phyloP scores from a whole-genome alignment of 352 stramenopile genomes.

The Pseudoperonospora humuli region DNA sequence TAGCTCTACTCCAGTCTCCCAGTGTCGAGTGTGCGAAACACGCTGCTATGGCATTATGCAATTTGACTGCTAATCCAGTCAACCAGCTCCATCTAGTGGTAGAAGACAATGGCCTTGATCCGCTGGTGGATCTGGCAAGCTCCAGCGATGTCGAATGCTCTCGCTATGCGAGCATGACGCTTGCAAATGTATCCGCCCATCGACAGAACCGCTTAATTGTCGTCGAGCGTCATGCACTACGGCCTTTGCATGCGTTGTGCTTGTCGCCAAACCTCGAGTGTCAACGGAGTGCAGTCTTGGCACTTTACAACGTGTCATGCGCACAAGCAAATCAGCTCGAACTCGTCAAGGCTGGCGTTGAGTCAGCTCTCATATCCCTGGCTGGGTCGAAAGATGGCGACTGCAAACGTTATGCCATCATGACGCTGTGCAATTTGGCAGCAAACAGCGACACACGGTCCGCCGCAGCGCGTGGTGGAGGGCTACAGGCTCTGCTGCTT shows the following conservation, averaged over 20 bases:
- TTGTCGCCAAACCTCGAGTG: slow-evolving; percentile 82
- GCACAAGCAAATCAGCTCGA: slow-evolving; percentile 85
- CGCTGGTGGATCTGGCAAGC: slow-evolving; percentile 74
- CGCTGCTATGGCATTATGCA: slow-evolving; percentile 92
- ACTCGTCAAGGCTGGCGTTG: slow-evolving; percentile 86
- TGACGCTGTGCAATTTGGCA: slow-evolving; percentile 94
- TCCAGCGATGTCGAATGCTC: slow-evolving; percentile 69
- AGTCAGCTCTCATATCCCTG: slow-evolving; percentile 81
- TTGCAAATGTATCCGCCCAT: slow-evolving; percentile 90
- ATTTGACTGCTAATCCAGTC: slow-evolving; percentile 86
- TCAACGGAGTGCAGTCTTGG: slow-evolving; percentile 85
- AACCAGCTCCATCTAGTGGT: slow-evolving; percentile 89
- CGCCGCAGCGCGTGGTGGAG: slow-evolving; percentile 82
- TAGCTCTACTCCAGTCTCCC: slow-evolving; percentile 42
- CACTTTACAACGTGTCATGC: slow-evolving; percentile 94
- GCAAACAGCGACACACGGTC: slow-evolving; percentile 89
- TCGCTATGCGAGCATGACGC: slow-evolving; percentile 89
- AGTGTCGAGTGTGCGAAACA: slow-evolving; percentile 73
- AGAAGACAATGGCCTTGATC: slow-evolving; percentile 58
- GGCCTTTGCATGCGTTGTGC: slow-evolving; percentile 71
- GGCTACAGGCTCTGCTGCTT: slow-evolving; percentile 88
- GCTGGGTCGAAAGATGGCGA: slow-evolving; percentile 84
- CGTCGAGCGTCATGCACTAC: slow-evolving; percentile 77
- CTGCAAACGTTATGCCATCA: slow-evolving; percentile 90
- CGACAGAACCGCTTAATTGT: slow-evolving; percentile 83